Percentiles rank a stretch among this genome's conserved stretches.
Evolutionary conservation across 176 grass and related monocot species (phyloP).

Genomic region (Tillandsia fasciculata): DNA sequence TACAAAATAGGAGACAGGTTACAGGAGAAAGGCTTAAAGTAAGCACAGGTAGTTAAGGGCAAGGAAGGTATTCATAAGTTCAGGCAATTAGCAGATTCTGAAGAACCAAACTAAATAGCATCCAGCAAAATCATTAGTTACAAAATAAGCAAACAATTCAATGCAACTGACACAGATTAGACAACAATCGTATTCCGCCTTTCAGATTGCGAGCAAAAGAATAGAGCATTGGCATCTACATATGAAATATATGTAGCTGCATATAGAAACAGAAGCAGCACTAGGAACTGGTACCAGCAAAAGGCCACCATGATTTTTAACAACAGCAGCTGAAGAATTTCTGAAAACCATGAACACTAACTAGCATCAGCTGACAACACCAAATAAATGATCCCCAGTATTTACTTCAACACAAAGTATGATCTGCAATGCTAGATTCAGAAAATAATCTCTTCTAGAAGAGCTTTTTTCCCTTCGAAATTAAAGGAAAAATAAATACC

Average conservation of each 20-base stretch:
- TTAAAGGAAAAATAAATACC: background rate
- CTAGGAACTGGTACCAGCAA: background rate
- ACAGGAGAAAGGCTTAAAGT: background rate
- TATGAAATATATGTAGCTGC: background rate
- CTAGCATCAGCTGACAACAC: background rate
- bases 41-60: background rate
- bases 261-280: background rate
- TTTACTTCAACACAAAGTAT: background rate
- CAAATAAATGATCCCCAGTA: background rate
- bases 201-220: background rate
- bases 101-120: background rate
- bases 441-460: background rate
- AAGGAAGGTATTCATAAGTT: background rate
- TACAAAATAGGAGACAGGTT: background rate
- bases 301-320: background rate
- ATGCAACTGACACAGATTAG: too few relatives aligned
- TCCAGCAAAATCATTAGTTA: too few relatives aligned
- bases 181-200: too few relatives aligned
- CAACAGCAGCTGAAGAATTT: background rate
- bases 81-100: background rate
- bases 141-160: too few relatives aligned
- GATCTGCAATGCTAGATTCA: background rate
- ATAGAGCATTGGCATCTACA: background rate
- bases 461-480: background rate
- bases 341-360: background rate